phyloP scores from a whole-genome alignment of 2,329 filamentous ascomycete genomes.

The Xylaria digitata region DNA sequence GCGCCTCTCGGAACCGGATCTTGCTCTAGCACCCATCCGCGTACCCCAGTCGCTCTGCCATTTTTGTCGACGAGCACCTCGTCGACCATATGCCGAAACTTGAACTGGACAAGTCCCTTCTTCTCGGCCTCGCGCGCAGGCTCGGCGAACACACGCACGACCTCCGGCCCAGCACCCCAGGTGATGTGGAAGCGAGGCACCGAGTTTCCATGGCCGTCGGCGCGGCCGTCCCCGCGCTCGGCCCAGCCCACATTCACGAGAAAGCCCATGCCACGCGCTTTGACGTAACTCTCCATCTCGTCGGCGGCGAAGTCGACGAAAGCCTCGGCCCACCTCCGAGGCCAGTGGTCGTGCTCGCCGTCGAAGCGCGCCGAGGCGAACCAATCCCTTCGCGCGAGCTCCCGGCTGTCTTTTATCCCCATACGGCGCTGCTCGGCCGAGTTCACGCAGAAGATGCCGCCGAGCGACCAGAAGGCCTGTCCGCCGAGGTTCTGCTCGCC shows the following conservation, averaged over 20 bases:
- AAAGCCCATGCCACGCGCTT: slow-evolving; percentile 63
- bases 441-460: slow-evolving; percentile 70
- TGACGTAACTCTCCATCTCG: slow-evolving; percentile 69
- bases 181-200: slow-evolving; percentile 72
- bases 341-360: slow-evolving; percentile 67
- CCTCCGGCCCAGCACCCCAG: slow-evolving; percentile 71
- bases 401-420: slow-evolving; percentile 68
- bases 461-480: slow-evolving; percentile 73
- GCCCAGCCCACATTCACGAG: slow-evolving; percentile 69
- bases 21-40: slow-evolving; percentile 63
- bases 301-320: slow-evolving; percentile 71
- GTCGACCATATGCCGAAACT: slow-evolving; percentile 68
- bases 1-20: slow-evolving; percentile 64
- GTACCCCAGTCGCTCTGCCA: slow-evolving; percentile 65
- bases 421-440: slow-evolving; percentile 66
- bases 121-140: slow-evolving; percentile 65
- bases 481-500: slow-evolving; percentile 67
- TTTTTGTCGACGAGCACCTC: slow-evolving; percentile 64
- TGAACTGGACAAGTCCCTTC: slow-evolving; percentile 65
- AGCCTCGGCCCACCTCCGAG: slow-evolving; percentile 70
- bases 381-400: slow-evolving; percentile 70
- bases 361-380: slow-evolving; percentile 68
- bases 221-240: slow-evolving; percentile 66
- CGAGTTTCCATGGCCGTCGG: slow-evolving; percentile 70
- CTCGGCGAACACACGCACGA: slow-evolving; percentile 67